Conservation (phyloP, 2,329 filamentous ascomycete genomes). For the Sarocladium kiliense region DNA sequence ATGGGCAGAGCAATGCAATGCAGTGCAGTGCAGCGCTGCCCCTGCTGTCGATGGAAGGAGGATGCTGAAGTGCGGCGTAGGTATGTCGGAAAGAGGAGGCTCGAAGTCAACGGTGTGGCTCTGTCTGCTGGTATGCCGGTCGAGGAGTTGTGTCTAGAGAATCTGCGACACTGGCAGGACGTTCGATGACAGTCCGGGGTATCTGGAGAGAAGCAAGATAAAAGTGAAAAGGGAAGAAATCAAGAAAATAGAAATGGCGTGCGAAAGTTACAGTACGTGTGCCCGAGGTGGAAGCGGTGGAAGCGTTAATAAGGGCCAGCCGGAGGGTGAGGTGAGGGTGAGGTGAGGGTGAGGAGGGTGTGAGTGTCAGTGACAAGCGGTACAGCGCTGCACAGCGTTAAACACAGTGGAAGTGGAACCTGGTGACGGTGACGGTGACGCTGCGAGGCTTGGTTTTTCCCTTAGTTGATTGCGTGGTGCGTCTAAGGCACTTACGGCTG, state of each 20-base stretch:
- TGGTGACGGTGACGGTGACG: constrained; percentile 2
- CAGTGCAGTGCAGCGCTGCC: constrained; percentile 1
- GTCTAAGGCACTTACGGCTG: not conserved
- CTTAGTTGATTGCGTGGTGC: not conserved
- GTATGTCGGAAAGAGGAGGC: not conserved
- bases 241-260: constrained; percentile 10
- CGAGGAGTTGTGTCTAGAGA: not conserved
- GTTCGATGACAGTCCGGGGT: not conserved
- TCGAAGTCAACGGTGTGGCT: not conserved
- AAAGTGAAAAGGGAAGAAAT: not conserved
- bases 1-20: constrained; percentile 17
- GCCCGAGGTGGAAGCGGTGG: constrained; percentile 1
- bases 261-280: not conserved
- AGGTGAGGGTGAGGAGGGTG: not conserved
- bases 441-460: not conserved
- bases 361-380: too few relatives aligned
- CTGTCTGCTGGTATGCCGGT: not conserved
- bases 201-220: not conserved
- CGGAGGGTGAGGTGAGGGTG: not conserved
- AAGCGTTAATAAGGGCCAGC: constrained; percentile 1
- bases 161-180: not conserved
- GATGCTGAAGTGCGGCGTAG: not conserved
- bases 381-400: not conserved
- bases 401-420: constrained; percentile 6
- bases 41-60: not conserved